A percentile compares a stretch with the other conserved stretches of the same genome.
Evolutionary conservation across 768 basidiomycete species (phyloP).

Genomic region (Butyriboletus loyo): DNA sequence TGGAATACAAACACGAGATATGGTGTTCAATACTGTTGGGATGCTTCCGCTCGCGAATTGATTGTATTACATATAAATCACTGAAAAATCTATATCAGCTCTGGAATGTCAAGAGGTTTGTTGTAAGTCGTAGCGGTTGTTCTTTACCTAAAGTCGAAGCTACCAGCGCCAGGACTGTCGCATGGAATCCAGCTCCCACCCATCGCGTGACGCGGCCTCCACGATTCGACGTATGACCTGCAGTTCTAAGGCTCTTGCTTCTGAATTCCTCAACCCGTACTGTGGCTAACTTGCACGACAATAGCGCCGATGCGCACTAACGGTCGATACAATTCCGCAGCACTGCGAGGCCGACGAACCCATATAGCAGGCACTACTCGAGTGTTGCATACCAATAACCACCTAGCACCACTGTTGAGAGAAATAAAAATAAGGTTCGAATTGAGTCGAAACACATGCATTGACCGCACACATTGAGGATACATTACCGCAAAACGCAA

Average conservation of each 20-base stretch:
- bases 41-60: neutral
- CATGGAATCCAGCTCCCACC: neutral
- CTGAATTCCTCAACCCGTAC: neutral
- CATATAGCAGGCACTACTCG: too few relatives aligned
- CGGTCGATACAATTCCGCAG: too few relatives aligned
- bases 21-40: conserved; percentile 4
- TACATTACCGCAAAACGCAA: too few relatives aligned
- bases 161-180: neutral
- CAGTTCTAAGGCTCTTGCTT: neutral
- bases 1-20: conserved; percentile 5
- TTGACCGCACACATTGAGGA: too few relatives aligned
- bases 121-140: neutral
- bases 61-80: neutral
- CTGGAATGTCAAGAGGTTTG: neutral
- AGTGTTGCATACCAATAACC: too few relatives aligned
- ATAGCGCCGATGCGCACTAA: neutral
- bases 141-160: neutral
- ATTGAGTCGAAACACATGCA: too few relatives aligned
- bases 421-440: too few relatives aligned
- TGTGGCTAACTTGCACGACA: too few relatives aligned
- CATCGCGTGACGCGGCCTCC: neutral
- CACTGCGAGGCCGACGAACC: too few relatives aligned
- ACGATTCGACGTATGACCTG: neutral
- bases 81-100: neutral
- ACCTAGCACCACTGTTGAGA: too few relatives aligned